These are phyloP conservation scores for Diaporthe sp. DNA, from an alignment of 2,329 filamentous ascomycete genomes.

Conservation along the genomic window DNA sequence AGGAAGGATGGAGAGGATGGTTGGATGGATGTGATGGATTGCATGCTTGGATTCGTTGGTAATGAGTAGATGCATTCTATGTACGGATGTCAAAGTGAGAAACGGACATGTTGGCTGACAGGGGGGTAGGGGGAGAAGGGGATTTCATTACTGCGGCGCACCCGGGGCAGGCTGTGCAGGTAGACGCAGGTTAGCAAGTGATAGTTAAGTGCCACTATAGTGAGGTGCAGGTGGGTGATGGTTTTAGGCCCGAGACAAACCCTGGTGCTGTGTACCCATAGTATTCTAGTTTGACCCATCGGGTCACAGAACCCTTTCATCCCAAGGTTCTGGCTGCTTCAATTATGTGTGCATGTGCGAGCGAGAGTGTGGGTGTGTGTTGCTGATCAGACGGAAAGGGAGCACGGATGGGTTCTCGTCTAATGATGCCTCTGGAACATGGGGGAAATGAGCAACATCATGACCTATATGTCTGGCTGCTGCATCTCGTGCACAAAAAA, in stretches of 20 bases:
- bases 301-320: slow-evolving; percentile 23
- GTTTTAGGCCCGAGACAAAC: slow-evolving; percentile 28
- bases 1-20: slow-evolving; percentile 17
- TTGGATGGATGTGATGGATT: slow-evolving; percentile 10
- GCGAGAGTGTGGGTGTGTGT: neutral
- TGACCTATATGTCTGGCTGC: neutral
- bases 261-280: slow-evolving; percentile 22
- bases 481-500: neutral
- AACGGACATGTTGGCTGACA: slow-evolving; percentile 9
- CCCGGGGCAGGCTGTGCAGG: slow-evolving; percentile 2
- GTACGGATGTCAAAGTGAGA: neutral
- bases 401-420: neutral
- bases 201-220: slow-evolving; percentile 18
- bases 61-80: neutral
- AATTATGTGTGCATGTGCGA: neutral
- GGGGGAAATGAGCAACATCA: neutral
- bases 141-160: slow-evolving; percentile 10
- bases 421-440: neutral
- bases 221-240: slow-evolving; percentile 10
- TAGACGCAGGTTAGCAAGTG: neutral
- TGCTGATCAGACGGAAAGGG: slow-evolving; percentile 17
- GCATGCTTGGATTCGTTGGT: slow-evolving; percentile 16
- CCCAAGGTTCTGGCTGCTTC: slow-evolving; percentile 14
- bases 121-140: neutral
- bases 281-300: slow-evolving; percentile 33